Percentiles rank a stretch among this genome's conserved stretches.
Evolutionary conservation across 257 asterid genomes (phyloP).

Genomic region (Paulownia fortunei): DNA sequence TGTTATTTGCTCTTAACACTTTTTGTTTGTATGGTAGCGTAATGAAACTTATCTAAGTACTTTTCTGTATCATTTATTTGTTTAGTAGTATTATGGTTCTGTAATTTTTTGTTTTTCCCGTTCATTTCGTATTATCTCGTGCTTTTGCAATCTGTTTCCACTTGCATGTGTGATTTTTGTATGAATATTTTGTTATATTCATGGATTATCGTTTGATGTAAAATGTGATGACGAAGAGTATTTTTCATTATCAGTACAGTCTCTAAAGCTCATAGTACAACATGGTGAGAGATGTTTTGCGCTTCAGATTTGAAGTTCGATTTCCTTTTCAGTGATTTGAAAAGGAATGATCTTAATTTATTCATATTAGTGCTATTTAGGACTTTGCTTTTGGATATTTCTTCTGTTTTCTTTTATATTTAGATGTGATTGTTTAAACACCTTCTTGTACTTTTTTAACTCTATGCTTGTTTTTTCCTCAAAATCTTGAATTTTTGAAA

Average conservation of each 20-base stretch:
- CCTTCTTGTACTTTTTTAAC: too few species aligned
- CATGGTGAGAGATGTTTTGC: neutral
- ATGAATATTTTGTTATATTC: neutral
- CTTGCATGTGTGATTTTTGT: constrained; percentile 30
- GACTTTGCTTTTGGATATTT: too few species aligned
- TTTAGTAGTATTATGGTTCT: neutral
- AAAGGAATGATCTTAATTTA: too few species aligned
- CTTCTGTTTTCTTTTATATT: too few species aligned
- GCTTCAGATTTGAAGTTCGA: neutral
- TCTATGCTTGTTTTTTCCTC: neutral
- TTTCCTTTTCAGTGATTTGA: neutral
- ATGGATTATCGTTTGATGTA: neutral
- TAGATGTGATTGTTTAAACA: too few species aligned
- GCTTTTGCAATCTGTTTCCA: neutral
- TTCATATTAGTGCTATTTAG: too few species aligned
- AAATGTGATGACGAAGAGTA: neutral
- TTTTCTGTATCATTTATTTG: constrained; percentile 12
- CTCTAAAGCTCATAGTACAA: constrained; percentile 11
- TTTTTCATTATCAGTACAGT: neutral
- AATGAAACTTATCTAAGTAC: neutral
- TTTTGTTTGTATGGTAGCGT: neutral
- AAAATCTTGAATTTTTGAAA: neutral
- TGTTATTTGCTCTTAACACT: neutral
- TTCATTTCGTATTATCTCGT: neutral
- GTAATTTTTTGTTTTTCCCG: neutral